Conservation (phyloP, 2,329 filamentous ascomycete genomes). For the Colletotrichum euphorbiae region DNA sequence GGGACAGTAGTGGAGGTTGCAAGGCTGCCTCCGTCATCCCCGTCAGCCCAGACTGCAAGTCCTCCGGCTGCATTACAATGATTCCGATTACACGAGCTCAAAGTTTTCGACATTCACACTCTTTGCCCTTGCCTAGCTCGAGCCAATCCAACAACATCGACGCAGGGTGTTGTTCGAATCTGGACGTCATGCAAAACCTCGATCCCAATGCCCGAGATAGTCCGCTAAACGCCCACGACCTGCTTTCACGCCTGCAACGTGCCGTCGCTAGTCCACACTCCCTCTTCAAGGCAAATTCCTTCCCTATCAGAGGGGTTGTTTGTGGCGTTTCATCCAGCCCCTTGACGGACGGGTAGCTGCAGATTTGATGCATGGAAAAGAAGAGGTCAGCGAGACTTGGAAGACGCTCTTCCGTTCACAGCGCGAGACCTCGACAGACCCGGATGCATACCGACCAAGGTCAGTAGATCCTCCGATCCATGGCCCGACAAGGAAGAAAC, state of each 20-base stretch:
- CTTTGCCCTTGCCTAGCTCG: constrained; percentile 11
- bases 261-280: constrained; percentile 52
- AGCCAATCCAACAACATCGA: constrained; percentile 38
- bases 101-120: constrained; percentile 15
- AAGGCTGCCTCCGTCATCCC: constrained; percentile 30
- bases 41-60: constrained; percentile 34
- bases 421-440: constrained; percentile 29
- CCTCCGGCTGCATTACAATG: constrained; percentile 33
- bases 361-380: constrained; percentile 58
- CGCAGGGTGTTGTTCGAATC: constrained; percentile 42
- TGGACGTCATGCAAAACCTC: constrained; percentile 43
- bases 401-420: constrained; percentile 30
- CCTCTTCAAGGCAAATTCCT: constrained; percentile 50
- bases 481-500: constrained; percentile 14
- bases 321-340: constrained; percentile 60
- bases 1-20: constrained; percentile 12
- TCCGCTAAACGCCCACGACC: constrained; percentile 49
- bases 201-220: constrained; percentile 49
- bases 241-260: constrained; percentile 53
- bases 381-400: constrained; percentile 47
- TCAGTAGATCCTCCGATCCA: constrained; percentile 31
- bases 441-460: constrained; percentile 26
- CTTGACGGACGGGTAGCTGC: constrained; percentile 62
- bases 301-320: constrained; percentile 56
- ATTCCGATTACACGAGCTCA: constrained; percentile 26